These are phyloP conservation scores for Protomyces lactucae-debilis DNA, from an alignment of 1,139 yeast genomes.

Conservation along the genomic window DNA sequence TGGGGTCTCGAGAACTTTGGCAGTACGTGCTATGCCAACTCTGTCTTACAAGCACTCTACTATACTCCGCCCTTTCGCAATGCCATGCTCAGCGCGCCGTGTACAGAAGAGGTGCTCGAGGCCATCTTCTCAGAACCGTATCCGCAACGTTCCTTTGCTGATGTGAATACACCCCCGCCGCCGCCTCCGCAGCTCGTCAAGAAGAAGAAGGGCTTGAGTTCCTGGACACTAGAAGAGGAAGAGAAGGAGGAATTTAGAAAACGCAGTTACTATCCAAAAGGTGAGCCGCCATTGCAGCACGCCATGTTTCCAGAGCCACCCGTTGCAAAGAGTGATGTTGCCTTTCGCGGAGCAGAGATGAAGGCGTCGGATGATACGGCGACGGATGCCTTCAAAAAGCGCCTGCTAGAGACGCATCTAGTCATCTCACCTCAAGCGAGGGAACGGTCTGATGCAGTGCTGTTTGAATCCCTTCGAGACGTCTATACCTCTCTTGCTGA, in stretches of 20 bases:
- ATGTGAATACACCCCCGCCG: slow-evolving; percentile 2
- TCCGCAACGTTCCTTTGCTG: slow-evolving; percentile 16
- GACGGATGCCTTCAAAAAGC: slow-evolving; percentile 20
- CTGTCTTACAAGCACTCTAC: slow-evolving; percentile 81
- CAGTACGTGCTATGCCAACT: slow-evolving; percentile 70
- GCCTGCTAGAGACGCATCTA: slow-evolving; percentile 21
- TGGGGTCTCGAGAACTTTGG: slow-evolving; percentile 97
- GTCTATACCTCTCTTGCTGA: slow-evolving; percentile 79
- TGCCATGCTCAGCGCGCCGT: slow-evolving; percentile 44
- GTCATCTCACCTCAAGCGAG: slow-evolving; percentile 40
- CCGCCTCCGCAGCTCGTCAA: neutral
- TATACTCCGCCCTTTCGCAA: slow-evolving; percentile 66
- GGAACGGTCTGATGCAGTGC: slow-evolving; percentile 50
- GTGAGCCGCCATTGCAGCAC: slow-evolving; percentile 11
- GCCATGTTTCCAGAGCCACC: slow-evolving; percentile 19
- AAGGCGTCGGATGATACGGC: slow-evolving; percentile 25
- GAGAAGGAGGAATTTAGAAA: slow-evolving; percentile 17
- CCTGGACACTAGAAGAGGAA: slow-evolving; percentile 20
- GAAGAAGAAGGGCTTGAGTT: slow-evolving; percentile 19
- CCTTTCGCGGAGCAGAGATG: slow-evolving; percentile 18
- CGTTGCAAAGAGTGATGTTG: slow-evolving; percentile 1
- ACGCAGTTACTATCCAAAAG: slow-evolving; percentile 9
- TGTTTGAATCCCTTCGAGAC: slow-evolving; percentile 75
- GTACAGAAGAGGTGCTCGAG: neutral
- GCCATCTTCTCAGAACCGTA: slow-evolving; percentile 14